Evolutionary conservation across 164 flowering plant species (phyloP).

Genomic region (Piper longum): DNA sequence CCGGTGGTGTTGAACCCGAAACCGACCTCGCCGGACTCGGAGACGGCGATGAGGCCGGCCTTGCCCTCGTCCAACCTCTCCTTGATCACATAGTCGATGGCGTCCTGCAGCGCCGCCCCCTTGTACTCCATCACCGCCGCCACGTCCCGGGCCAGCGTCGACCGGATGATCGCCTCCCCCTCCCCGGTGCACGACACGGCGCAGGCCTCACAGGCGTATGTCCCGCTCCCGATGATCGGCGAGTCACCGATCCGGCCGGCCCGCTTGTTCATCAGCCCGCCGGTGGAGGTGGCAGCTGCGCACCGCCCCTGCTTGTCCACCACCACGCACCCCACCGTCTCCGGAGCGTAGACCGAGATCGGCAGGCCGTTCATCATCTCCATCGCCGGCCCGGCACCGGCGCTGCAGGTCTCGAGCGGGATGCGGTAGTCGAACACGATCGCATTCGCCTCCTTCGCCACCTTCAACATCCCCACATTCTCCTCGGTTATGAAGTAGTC

Average conservation of each 20-base stretch:
- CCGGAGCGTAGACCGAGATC: slow-evolving; percentile 72
- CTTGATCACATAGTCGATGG: slow-evolving; percentile 64
- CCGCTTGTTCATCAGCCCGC: slow-evolving; percentile 93
- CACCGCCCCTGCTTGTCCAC: slow-evolving; percentile 75
- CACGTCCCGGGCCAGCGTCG: slow-evolving; percentile 76
- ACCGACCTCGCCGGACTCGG: slow-evolving; percentile 69
- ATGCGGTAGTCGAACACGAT: slow-evolving; percentile 84
- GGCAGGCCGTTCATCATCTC: slow-evolving; percentile 74
- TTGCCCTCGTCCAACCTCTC: slow-evolving; percentile 66
- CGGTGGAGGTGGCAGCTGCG: slow-evolving; percentile 95
- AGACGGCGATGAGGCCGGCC: slow-evolving; percentile 90
- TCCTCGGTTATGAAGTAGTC: slow-evolving; percentile 74
- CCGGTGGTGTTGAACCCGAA: slow-evolving; percentile 64
- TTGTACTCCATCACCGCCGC: slow-evolving; percentile 98
- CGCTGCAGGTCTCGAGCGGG: slow-evolving; percentile 47
- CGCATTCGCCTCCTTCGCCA: slow-evolving; percentile 79
- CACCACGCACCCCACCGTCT: slow-evolving; percentile 95
- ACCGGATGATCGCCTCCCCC: slow-evolving; percentile 87
- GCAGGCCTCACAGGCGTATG: slow-evolving; percentile 72
- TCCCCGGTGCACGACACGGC: slow-evolving; percentile 94
- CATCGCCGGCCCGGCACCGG: slow-evolving; percentile 16
- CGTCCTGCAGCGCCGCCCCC: slow-evolving; percentile 63
- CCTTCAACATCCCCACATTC: slow-evolving; percentile 63
- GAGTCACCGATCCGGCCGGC: slow-evolving; percentile 93
- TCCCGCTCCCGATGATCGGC: slow-evolving; percentile 82